Conservation (phyloP, 805 yeast genomes). For the Candida chilensis region DNA sequence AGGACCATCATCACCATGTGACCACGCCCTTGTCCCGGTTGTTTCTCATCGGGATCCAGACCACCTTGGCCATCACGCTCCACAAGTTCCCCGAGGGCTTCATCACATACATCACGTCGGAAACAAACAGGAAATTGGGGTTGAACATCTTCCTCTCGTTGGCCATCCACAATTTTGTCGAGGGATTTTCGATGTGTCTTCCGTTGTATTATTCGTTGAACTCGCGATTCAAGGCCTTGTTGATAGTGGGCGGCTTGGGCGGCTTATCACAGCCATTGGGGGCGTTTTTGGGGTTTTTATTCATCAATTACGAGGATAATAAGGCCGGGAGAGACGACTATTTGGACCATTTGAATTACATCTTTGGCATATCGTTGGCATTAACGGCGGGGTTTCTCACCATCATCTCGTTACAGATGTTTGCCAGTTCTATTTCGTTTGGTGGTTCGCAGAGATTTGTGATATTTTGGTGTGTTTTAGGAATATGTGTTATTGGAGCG, state of each 20-base stretch:
- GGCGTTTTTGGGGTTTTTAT: slow-evolving; percentile 59
- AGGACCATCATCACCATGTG: slow-evolving; percentile 72
- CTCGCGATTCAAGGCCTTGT: slow-evolving; percentile 51
- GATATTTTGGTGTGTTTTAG: slow-evolving; percentile 49
- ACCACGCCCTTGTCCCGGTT: slow-evolving; percentile 70
- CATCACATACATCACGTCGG: slow-evolving; percentile 74
- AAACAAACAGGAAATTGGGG: slow-evolving; percentile 55
- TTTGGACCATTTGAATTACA: slow-evolving; percentile 19
- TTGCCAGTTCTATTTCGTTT: slow-evolving; percentile 71
- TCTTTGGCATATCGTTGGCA: slow-evolving; percentile 59
- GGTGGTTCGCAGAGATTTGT: slow-evolving; percentile 63
- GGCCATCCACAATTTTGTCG: slow-evolving; percentile 84
- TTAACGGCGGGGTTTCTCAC: slow-evolving; percentile 78
- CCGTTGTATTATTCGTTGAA: slow-evolving; percentile 78
- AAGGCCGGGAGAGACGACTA: slow-evolving; percentile 21
- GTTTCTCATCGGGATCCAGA: slow-evolving; percentile 85
- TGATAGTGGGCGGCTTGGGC: slow-evolving; percentile 62
- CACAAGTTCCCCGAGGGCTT: slow-evolving; percentile 97
- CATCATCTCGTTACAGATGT: slow-evolving; percentile 80
- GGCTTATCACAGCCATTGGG: slow-evolving; percentile 88
- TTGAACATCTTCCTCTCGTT: slow-evolving; percentile 75
- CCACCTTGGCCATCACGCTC: slow-evolving; percentile 75
- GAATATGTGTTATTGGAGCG: slow-evolving; percentile 47
- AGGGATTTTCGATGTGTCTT: slow-evolving; percentile 89
- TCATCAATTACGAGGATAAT: slow-evolving; percentile 27